A percentile compares a stretch with the other conserved stretches of the same genome.
Conservation (phyloP, 139 green algal species). For the Yamagishiella unicocca region DNA sequence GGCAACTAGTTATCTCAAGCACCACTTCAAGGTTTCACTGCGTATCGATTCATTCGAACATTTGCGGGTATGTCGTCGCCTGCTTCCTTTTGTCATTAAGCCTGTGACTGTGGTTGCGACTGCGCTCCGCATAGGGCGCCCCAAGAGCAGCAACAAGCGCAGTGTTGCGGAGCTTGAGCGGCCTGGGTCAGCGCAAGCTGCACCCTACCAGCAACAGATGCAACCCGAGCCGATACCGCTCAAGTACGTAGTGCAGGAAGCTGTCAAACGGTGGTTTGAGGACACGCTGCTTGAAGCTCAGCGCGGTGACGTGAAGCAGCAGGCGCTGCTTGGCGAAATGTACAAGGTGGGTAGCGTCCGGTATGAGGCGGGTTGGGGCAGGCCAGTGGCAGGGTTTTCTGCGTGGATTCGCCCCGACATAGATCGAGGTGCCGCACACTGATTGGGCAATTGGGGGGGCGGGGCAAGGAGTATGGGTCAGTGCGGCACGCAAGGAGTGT, state of each 20-base stretch:
- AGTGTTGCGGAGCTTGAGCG: slow-evolving; percentile 31
- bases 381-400: too few relatives aligned
- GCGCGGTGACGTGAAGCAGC: slow-evolving; percentile 73
- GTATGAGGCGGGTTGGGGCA: too few relatives aligned
- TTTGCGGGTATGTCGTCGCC: too few relatives aligned
- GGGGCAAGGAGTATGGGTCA: too few relatives aligned
- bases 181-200: not conserved
- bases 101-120: not conserved
- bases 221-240: slow-evolving; percentile 60
- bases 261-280: slow-evolving; percentile 83
- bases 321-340: slow-evolving; percentile 85
- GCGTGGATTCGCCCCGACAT: too few relatives aligned
- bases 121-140: slow-evolving; percentile 7
- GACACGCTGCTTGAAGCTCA: slow-evolving; percentile 79
- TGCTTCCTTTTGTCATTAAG: not conserved
- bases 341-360: slow-evolving; percentile 51
- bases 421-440: too few relatives aligned
- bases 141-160: slow-evolving; percentile 40
- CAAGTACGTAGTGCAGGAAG: slow-evolving; percentile 73
- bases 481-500: too few relatives aligned
- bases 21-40: too few relatives aligned
- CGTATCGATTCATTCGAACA: too few relatives aligned
- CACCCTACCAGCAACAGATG: not conserved
- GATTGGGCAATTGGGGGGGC: too few relatives aligned
- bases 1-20: too few relatives aligned